Conservation (phyloP, 352 stramenopile species). For the Globisporangium cystogenes region DNA sequence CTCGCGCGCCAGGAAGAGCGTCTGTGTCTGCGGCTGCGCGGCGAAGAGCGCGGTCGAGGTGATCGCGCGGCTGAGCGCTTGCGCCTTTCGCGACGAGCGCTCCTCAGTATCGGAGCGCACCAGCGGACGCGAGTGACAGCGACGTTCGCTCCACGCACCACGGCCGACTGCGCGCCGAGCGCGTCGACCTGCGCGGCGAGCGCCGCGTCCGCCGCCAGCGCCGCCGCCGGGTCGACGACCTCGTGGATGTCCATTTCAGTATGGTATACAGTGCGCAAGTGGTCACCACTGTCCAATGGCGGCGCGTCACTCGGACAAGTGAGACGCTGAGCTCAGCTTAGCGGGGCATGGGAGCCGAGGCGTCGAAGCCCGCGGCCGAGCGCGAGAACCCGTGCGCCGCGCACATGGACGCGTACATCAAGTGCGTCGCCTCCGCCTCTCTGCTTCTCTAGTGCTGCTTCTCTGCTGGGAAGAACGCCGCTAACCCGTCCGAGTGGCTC, state of each 20-base stretch:
- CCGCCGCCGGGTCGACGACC: conserved; percentile 17
- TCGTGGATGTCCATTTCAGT: conserved; percentile 12
- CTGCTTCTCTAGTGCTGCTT: too few relatives aligned
- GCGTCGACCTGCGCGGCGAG: conserved; percentile 29
- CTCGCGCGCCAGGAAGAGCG: conserved; percentile 29
- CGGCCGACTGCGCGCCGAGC: conserved; percentile 38
- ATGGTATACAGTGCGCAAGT: too few relatives aligned
- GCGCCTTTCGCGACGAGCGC: conserved; percentile 25
- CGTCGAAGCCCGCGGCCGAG: conserved; percentile 33
- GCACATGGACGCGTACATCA: conserved; percentile 71
- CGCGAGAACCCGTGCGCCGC: conserved; percentile 39
- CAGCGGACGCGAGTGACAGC: neutral
- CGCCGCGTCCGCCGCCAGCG: conserved; percentile 13
- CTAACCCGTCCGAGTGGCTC: neutral
- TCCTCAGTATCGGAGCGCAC: too few relatives aligned
- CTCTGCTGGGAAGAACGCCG: too few relatives aligned
- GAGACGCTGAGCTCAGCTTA: too few relatives aligned
- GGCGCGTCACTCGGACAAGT: too few relatives aligned
- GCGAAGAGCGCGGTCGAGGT: conserved; percentile 43
- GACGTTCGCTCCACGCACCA: conserved; percentile 16
- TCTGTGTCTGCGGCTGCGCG: conserved; percentile 29
- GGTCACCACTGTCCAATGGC: too few relatives aligned
- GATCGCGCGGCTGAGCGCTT: conserved; percentile 56
- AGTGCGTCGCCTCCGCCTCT: conserved; percentile 52
- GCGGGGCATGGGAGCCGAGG: conserved; percentile 68